Base-by-base conservation (phyloP, 495 filamentous ascomycete genomes). In the Penicillium pulvis region DNA sequence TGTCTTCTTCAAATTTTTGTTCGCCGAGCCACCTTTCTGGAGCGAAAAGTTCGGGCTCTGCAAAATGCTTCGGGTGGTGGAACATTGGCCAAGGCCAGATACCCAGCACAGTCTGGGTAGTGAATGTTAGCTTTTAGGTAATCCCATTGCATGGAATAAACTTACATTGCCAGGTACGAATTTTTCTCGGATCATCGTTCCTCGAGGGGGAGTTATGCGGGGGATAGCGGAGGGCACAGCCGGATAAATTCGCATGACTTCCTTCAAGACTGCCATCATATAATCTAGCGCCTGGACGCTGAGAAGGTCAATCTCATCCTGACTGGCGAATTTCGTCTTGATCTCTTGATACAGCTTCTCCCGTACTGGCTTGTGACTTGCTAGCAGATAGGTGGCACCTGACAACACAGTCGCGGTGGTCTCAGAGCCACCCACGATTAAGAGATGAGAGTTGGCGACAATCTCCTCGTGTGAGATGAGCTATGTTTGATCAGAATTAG, bases 351-450 rank as follows among this genome's bases (percentile, higher is more conserved):
- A 4, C 1, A 39, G 3, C 35, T 3, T 11, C 10, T 11, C 35
- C 1, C 12, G 12, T 11, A 12, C 9, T 12, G 8, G 1, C 12
- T 11, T 11, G 11, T 11, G 57, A 49, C 2, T 53, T 11, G 23
- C 68, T 68, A 4, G 77, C 57, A 2, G 75, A 20, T 75, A 81
- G 0, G 77, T 77, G n/a, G 80, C 72, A 1, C 75, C 84, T 0
- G 79, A 72, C 3, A 88, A 66, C 9, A 77, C 66, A 1, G 80
- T 83, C 0, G 77, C 72, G 0, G 81, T 79, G 1, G 81, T 82
- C 45, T 82, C 80, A 42, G 66, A 71, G 1, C 82, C 81, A 0
- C 79, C 83, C 2, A 82, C 14, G 36, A 83, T 78, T 24, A 82
- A 43, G 2, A 70, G 4, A 1, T 44, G 55, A 0, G 65, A 51